Conservation (phyloP, 179 eudicot species). For the Spinacia oleracea region DNA sequence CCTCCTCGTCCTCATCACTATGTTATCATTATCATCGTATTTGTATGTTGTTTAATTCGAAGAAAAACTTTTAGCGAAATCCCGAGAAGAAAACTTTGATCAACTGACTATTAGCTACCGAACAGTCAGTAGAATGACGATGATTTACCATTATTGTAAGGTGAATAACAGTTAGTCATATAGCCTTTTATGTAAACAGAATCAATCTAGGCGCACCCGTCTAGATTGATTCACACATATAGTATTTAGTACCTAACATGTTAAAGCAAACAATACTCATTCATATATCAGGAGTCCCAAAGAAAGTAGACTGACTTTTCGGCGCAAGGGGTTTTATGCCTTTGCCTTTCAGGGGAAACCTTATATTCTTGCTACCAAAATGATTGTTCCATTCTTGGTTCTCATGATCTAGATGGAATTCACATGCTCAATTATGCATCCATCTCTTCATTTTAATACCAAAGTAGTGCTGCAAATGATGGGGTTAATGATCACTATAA, state of each 20-base stretch:
- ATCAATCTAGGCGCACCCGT: not conserved
- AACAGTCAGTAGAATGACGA: not conserved
- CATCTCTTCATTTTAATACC: conserved; percentile 24
- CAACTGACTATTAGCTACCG: not conserved
- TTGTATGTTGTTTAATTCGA: not conserved
- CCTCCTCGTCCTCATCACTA: conserved; percentile 8
- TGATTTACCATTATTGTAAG: not conserved
- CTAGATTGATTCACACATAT: not conserved
- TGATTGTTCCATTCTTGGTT: conserved; percentile 19
- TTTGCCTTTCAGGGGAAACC: not conserved
- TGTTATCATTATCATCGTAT: conserved; percentile 19
- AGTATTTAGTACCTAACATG: conserved; percentile 4
- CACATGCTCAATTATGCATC: conserved; percentile 29
- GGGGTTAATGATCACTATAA: conserved; percentile 7
- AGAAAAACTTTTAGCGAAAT: not conserved
- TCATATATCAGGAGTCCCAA: conserved; percentile 4
- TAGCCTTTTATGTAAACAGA: not conserved
- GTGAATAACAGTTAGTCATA: not conserved
- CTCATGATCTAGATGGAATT: conserved; percentile 14
- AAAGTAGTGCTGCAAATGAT: conserved; percentile 25
- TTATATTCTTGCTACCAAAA: conserved; percentile 9
- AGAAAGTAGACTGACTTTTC: conserved; percentile 27
- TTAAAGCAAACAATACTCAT: conserved; percentile 15
- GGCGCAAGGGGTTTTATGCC: conserved; percentile 10
- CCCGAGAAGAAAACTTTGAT: not conserved